Percentiles rank a stretch among this genome's conserved stretches.
Conservation (phyloP, 768 basidiomycete species). For the Hydnum rufescens region DNA sequence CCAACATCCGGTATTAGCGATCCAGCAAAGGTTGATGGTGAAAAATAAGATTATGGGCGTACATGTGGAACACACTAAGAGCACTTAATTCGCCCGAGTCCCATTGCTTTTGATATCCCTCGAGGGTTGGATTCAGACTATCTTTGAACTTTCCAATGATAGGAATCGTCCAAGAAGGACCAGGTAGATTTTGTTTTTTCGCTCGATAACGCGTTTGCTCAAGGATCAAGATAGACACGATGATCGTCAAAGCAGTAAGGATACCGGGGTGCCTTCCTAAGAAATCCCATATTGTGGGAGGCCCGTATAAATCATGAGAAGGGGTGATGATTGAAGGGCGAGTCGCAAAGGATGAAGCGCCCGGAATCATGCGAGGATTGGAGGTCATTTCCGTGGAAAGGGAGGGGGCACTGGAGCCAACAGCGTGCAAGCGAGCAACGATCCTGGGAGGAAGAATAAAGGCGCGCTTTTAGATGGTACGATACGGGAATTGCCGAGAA, state of each 20-base stretch:
- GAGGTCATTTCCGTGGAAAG: no score
- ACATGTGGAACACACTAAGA: slow-evolving; percentile 97
- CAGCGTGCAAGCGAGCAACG: no score
- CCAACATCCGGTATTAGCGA: neutral
- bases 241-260: slow-evolving; percentile 23
- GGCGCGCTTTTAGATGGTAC: no score
- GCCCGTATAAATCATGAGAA: no score
- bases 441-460: no score
- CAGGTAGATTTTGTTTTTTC: slow-evolving; percentile 80
- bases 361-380: no score
- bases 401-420: no score
- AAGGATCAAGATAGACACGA: slow-evolving; percentile 56
- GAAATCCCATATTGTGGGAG: no score
- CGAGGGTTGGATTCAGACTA: slow-evolving; percentile 77
- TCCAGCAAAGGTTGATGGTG: neutral
- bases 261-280: neutral
- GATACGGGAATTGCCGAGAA: no score
- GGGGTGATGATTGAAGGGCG: no score
- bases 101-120: slow-evolving; percentile 87
- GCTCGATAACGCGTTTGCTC: slow-evolving; percentile 79
- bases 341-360: no score
- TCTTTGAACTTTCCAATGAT: slow-evolving; percentile 92
- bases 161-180: slow-evolving; percentile 86
- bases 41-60: slow-evolving; percentile 13
- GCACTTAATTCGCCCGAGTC: slow-evolving; percentile 71